Percentiles rank a stretch among this genome's conserved stretches.
Evolutionary conservation across 352 stramenopile species (phyloP).

Genomic region (Globisporangium viniferum): DNA sequence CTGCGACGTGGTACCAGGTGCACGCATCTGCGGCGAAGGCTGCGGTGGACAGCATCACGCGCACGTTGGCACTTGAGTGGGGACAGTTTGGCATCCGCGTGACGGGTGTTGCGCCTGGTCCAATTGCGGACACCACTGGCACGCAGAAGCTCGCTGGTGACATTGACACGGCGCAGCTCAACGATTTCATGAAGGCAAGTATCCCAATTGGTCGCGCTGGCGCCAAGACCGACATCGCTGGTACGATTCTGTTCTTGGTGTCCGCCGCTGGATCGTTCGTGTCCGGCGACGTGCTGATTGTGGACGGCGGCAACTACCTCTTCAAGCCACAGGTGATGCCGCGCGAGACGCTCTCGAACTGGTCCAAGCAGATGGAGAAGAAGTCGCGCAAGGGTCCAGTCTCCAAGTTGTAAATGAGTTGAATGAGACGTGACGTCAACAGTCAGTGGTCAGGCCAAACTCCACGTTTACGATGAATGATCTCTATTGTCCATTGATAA

Average conservation of each 20-base stretch:
- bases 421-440: too few species aligned
- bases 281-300: conserved; percentile 78
- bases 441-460: too few species aligned
- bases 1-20: conserved; percentile 92
- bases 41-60: conserved; percentile 93
- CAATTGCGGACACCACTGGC: conserved; percentile 93
- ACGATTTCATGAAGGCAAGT: conserved; percentile 26
- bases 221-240: conserved; percentile 81
- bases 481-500: background rate
- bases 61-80: conserved; percentile 95
- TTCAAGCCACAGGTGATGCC: conserved; percentile 70
- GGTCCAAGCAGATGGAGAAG: conserved; percentile 81
- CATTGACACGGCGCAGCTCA: too few species aligned
- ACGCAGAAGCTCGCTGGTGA: conserved; percentile 82
- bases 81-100: conserved; percentile 92
- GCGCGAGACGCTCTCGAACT: conserved; percentile 61
- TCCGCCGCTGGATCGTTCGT: conserved; percentile 77
- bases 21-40: conserved; percentile 95
- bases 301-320: conserved; percentile 83
- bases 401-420: conserved; percentile 11
- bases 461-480: background rate
- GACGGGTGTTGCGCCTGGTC: conserved; percentile 93
- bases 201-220: conserved; percentile 81
- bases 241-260: conserved; percentile 79
- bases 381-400: conserved; percentile 48